Evolutionary conservation across 768 basidiomycete species (phyloP).

Genomic region (Rhodosporidiobolus odoratus): DNA sequence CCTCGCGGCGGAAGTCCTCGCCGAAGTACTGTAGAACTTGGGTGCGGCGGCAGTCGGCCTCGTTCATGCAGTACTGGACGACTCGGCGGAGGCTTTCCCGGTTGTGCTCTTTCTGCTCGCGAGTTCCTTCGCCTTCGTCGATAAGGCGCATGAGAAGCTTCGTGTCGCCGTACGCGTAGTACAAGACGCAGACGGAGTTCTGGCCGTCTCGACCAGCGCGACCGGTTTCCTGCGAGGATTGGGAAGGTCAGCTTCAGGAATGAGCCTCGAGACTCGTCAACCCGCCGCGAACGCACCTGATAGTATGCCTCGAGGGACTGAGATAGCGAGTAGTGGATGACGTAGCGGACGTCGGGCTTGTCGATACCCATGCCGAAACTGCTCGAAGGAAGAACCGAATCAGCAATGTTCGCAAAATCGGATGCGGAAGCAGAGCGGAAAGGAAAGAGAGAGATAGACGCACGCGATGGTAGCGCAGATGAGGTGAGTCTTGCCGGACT

Average conservation of each 20-base stretch:
- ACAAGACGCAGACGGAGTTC: slow-evolving; percentile 77
- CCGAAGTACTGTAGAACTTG: slow-evolving; percentile 85
- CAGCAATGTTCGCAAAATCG: not conserved
- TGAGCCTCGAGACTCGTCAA: no score
- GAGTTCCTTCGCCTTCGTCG: slow-evolving; percentile 46
- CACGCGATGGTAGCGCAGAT: slow-evolving; percentile 83
- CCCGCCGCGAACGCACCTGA: slow-evolving; percentile 39
- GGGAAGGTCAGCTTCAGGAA: no score
- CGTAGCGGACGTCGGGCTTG: slow-evolving; percentile 73
- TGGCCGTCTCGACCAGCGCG: slow-evolving; percentile 87
- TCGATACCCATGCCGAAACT: slow-evolving; percentile 98
- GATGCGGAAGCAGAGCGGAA: not conserved
- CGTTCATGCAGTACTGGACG: slow-evolving; percentile 71
- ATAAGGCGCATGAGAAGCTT: slow-evolving; percentile 50
- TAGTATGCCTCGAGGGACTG: slow-evolving; percentile 77
- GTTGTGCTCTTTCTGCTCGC: slow-evolving; percentile 64
- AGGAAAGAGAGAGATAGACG: slow-evolving; percentile 42
- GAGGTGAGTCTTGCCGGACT: slow-evolving; percentile 62
- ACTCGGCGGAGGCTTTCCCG: slow-evolving; percentile 63
- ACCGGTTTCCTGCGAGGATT: slow-evolving; percentile 80
- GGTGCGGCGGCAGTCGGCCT: slow-evolving; percentile 75
- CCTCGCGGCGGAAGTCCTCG: slow-evolving; percentile 64
- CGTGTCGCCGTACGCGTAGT: slow-evolving; percentile 54
- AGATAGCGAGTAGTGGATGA: slow-evolving; percentile 75
- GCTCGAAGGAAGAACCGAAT: not conserved